Conservation (phyloP, 2,329 filamentous ascomycete species). For the Fusarium sp. region DNA sequence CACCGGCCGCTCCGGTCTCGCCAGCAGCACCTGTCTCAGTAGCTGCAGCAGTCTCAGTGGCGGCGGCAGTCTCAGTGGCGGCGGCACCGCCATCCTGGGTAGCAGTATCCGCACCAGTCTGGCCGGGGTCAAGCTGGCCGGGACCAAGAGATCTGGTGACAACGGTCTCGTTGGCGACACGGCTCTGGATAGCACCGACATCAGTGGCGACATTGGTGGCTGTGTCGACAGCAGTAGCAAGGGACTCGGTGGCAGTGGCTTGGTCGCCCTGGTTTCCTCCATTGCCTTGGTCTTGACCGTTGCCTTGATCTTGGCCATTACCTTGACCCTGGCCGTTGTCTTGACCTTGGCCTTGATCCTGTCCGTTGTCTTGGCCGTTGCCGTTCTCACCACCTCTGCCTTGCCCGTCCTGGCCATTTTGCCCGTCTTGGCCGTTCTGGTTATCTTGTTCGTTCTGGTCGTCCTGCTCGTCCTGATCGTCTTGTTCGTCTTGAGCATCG, state of each 20-base stretch:
- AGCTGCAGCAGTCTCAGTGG: neutral
- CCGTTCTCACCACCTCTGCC: neutral
- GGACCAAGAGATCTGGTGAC: neutral
- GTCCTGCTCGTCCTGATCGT: neutral
- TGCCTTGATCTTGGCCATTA: neutral
- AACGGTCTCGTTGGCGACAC: conserved; percentile 1
- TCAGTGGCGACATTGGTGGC: neutral
- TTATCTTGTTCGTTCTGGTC: neutral
- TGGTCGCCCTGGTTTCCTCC: neutral
- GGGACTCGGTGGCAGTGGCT: neutral
- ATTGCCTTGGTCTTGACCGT: neutral
- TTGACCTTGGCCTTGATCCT: neutral
- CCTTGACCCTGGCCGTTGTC: neutral
- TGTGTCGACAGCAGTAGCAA: neutral
- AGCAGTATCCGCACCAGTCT: neutral
- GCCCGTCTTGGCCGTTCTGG: neutral
- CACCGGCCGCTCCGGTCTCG: neutral
- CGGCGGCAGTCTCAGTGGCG: neutral
- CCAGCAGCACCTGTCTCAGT: neutral
- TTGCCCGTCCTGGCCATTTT: neutral
- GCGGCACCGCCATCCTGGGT: neutral
- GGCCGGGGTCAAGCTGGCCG: neutral
- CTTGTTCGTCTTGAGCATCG: neutral
- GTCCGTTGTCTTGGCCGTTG: neutral
- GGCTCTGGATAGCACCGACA: neutral